Conservation (phyloP, 2,329 filamentous ascomycete species). For the Fusarium armeniacum region DNA sequence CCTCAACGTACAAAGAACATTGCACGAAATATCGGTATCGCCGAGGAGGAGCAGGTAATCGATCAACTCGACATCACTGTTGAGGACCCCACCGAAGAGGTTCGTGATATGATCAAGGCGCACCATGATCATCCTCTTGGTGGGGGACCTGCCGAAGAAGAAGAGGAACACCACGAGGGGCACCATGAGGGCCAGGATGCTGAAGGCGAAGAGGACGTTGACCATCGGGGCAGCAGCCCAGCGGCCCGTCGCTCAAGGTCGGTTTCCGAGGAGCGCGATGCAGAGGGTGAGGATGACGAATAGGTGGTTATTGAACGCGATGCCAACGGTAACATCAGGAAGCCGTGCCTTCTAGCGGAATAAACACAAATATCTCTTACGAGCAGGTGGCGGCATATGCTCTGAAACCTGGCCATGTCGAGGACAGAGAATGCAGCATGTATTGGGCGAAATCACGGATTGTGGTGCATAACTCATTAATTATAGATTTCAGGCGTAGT, state of each 20-base stretch:
- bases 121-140: conserved; percentile 69
- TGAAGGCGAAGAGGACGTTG: conserved; percentile 42
- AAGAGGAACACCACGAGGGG: conserved; percentile 50
- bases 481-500: conserved; percentile 43
- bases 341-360: conserved; percentile 26
- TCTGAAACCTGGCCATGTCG: conserved; percentile 6
- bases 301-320: conserved; percentile 49
- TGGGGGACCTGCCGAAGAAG: conserved; percentile 58
- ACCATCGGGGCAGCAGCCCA: conserved; percentile 41
- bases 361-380: conserved; percentile 12
- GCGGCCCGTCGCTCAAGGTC: conserved; percentile 48
- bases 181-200: conserved; percentile 50
- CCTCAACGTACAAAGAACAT: conserved; percentile 75
- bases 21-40: conserved; percentile 64
- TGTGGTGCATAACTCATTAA: conserved; percentile 43
- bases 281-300: conserved; percentile 63
- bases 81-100: conserved; percentile 68
- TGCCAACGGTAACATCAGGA: conserved; percentile 63
- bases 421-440: conserved; percentile 26
- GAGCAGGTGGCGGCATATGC: conserved; percentile 10
- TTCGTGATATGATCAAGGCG: conserved; percentile 64
- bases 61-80: conserved; percentile 70
- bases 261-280: conserved; percentile 56
- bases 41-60: conserved; percentile 66
- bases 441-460: conserved; percentile 33